Percentiles rank a stretch among this genome's conserved stretches.
Evolutionary conservation across 805 yeast genomes (phyloP).

Genomic region (Teunomyces lycoperdinae): DNA sequence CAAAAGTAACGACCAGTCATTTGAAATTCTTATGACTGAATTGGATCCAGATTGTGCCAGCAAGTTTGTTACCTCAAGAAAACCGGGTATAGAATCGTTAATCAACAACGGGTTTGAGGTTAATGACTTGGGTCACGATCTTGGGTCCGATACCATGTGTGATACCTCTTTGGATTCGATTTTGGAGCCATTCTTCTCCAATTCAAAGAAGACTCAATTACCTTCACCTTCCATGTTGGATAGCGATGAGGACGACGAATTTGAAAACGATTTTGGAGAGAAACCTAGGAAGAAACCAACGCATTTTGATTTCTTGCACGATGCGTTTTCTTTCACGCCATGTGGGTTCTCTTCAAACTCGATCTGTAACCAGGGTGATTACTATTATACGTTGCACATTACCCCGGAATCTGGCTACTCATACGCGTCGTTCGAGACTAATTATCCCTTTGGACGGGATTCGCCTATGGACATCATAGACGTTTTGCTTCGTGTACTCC

Average conservation of each 20-base stretch:
- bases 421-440: constrained; percentile 93
- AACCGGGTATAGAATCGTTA: constrained; percentile 38
- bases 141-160: constrained; percentile 69
- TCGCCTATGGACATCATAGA: constrained; percentile 44
- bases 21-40: constrained; percentile 90
- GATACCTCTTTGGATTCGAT: constrained; percentile 61
- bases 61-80: constrained; percentile 57
- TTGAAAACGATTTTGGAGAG: constrained; percentile 14
- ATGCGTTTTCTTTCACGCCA: constrained; percentile 88
- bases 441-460: constrained; percentile 52
- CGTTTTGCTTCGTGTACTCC: constrained; percentile 59
- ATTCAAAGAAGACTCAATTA: constrained; percentile 14
- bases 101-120: constrained; percentile 45
- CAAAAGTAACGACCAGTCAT: constrained; percentile 56
- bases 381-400: constrained; percentile 81
- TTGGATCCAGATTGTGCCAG: constrained; percentile 55
- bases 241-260: constrained; percentile 21
- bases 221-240: constrained; percentile 37
- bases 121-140: constrained; percentile 73
- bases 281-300: constrained; percentile 6
- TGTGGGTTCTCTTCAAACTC: constrained; percentile 95
- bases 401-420: constrained; percentile 96
- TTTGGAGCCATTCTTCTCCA: constrained; percentile 23
- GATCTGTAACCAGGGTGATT: constrained; percentile 46
- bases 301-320: constrained; percentile 50